Conservation (phyloP, 2,329 filamentous ascomycete species). For the Thermothelomyces thermophilus region DNA sequence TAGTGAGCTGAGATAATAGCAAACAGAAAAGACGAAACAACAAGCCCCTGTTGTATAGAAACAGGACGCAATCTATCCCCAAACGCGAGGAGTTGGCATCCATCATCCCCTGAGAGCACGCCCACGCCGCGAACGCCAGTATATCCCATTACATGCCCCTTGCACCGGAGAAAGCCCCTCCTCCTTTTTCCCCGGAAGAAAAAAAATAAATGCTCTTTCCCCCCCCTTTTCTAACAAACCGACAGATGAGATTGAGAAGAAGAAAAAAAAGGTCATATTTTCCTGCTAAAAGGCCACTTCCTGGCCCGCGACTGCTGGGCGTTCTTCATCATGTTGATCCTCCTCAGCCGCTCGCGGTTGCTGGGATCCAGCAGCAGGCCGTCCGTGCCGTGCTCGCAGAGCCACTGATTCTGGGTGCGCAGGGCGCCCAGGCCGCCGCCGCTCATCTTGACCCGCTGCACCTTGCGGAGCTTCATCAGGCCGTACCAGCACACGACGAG, state of each 20-base stretch:
- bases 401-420: conserved; percentile 34
- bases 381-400: conserved; percentile 43
- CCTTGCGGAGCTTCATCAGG: conserved; percentile 71
- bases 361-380: conserved; percentile 47
- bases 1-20: neutral
- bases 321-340: conserved; percentile 44
- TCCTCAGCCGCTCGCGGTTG: conserved; percentile 48
- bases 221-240: too few relatives aligned
- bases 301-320: conserved; percentile 17
- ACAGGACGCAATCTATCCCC: conserved; percentile 1
- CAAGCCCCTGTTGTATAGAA: conserved; percentile 9
- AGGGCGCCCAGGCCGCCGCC: conserved; percentile 16
- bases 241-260: too few relatives aligned
- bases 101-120: neutral
- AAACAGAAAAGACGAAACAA: conserved; percentile 7
- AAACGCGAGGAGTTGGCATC: conserved; percentile 2
- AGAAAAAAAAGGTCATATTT: neutral
- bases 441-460: conserved; percentile 79
- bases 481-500: conserved; percentile 77
- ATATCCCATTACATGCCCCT: conserved; percentile 9
- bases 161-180: neutral
- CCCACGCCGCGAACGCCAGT: conserved; percentile 11
- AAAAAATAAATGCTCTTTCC: neutral
- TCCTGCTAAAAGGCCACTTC: conserved; percentile 21
- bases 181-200: too few relatives aligned